These are phyloP conservation scores for Aureobasidium sp. DNA, from an alignment of 2,329 filamentous ascomycete genomes.

Conservation along the genomic window DNA sequence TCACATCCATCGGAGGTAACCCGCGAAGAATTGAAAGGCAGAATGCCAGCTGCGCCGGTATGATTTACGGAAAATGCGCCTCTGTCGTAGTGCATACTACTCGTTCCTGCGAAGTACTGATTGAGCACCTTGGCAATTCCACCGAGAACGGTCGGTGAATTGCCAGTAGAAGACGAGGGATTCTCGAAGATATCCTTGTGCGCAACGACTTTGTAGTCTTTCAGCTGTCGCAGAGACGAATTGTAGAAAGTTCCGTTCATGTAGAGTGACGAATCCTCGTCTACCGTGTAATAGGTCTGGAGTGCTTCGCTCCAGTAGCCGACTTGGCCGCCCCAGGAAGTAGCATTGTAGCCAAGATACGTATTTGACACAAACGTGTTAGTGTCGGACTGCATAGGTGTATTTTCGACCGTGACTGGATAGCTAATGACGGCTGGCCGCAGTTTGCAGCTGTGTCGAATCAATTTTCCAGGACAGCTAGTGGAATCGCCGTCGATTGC, in stretches of 20 bases:
- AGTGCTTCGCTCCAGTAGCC: background rate
- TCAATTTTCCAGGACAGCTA: constrained; percentile 15
- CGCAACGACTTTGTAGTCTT: constrained; percentile 14
- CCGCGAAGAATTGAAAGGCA: background rate
- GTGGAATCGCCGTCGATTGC: background rate
- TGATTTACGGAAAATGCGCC: background rate
- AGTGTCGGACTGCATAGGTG: background rate
- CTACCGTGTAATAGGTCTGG: background rate
- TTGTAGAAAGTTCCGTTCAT: constrained; percentile 9
- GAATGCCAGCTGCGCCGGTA: background rate
- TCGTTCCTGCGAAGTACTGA: background rate
- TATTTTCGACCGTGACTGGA: constrained; percentile 17
- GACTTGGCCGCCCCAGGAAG: background rate
- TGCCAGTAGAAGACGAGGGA: background rate
- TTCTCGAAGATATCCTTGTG: constrained; percentile 19
- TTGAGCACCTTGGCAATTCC: background rate
- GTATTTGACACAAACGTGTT: background rate
- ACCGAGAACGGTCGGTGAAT: background rate
- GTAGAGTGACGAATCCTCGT: background rate
- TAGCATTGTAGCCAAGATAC: background rate
- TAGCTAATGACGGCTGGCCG: constrained; percentile 22
- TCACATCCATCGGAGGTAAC: constrained; percentile 16
- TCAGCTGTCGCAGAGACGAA: constrained; percentile 15
- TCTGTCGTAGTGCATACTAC: background rate
- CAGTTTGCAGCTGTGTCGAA: constrained; percentile 19